A percentile compares a stretch with the other conserved stretches of the same genome.
Evolutionary conservation across 2,329 filamentous ascomycete species (phyloP).

Genomic region (Fusarium sp.): DNA sequence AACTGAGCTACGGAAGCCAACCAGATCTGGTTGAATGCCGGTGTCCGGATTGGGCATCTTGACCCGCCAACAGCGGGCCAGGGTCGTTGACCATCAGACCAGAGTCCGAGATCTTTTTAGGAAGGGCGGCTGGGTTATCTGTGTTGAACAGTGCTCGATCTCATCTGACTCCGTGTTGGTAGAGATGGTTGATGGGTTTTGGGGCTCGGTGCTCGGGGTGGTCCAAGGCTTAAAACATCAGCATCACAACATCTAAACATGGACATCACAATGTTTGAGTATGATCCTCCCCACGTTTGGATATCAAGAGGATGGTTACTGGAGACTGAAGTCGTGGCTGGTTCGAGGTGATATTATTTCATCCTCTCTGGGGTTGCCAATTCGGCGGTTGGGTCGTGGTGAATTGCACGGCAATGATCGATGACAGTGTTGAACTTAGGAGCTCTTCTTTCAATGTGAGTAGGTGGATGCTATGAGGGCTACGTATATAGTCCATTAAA

Average conservation of each 20-base stretch:
- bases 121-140: not conserved
- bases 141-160: not conserved
- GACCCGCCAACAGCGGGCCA: not conserved
- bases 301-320: not conserved
- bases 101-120: not conserved
- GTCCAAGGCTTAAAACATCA: too few relatives aligned
- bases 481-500: not conserved
- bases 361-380: not conserved
- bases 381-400: not conserved
- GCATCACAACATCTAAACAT: too few relatives aligned
- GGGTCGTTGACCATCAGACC: not conserved
- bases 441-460: not conserved
- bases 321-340: not conserved
- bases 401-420: not conserved
- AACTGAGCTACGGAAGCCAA: slow-evolving; percentile 45
- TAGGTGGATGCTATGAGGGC: not conserved
- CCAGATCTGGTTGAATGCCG: not conserved
- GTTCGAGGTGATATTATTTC: not conserved
- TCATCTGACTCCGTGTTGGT: not conserved
- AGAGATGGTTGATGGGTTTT: too few relatives aligned
- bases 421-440: not conserved
- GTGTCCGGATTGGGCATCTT: not conserved
- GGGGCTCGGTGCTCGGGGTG: too few relatives aligned
- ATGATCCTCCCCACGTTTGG: not conserved
- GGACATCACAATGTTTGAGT: too few relatives aligned